Conservation (phyloP, 192 early-diverging fungal genomes). For the Backusella australiensis region DNA sequence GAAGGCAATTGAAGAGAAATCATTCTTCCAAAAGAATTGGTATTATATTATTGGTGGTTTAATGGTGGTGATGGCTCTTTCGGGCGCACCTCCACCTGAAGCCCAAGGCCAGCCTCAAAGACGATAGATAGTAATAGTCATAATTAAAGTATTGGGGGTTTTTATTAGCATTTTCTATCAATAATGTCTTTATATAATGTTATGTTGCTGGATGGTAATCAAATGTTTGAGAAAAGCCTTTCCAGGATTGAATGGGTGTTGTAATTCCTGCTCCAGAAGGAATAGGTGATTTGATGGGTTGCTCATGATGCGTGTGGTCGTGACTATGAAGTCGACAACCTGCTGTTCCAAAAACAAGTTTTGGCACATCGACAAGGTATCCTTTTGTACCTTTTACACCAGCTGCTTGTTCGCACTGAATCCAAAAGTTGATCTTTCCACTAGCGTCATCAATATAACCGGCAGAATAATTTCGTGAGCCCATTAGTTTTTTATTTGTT, state of each 20-base stretch:
- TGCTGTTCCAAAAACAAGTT: slow-evolving; percentile 15
- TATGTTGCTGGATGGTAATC: not conserved
- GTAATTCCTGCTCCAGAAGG: not conserved
- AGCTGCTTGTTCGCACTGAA: slow-evolving; percentile 19
- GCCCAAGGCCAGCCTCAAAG: not conserved
- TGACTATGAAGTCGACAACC: not conserved
- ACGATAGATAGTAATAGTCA: not conserved
- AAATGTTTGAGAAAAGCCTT: not conserved
- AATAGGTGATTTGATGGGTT: not conserved
- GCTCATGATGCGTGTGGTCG: not conserved
- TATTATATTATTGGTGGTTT: slow-evolving; percentile 9
- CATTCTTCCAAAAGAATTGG: slow-evolving; percentile 41
- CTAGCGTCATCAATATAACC: slow-evolving; percentile 22
- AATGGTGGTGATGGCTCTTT: slow-evolving; percentile 2
- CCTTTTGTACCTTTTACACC: slow-evolving; percentile 19
- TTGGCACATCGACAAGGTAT: slow-evolving; percentile 16
- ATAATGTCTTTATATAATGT: not conserved
- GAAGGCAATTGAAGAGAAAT: slow-evolving; percentile 27
- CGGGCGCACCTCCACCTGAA: not conserved
- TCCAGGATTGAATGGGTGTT: not conserved
- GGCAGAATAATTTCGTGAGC: slow-evolving; percentile 19
- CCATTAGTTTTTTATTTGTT: slow-evolving; percentile 24
- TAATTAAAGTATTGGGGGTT: not conserved
- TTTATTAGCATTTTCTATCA: not conserved
- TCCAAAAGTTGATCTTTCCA: slow-evolving; percentile 25